A percentile compares a stretch with the other conserved stretches of the same genome.
Conservation (phyloP, 768 basidiomycete genomes). For the Kwoniella botswanensis region DNA sequence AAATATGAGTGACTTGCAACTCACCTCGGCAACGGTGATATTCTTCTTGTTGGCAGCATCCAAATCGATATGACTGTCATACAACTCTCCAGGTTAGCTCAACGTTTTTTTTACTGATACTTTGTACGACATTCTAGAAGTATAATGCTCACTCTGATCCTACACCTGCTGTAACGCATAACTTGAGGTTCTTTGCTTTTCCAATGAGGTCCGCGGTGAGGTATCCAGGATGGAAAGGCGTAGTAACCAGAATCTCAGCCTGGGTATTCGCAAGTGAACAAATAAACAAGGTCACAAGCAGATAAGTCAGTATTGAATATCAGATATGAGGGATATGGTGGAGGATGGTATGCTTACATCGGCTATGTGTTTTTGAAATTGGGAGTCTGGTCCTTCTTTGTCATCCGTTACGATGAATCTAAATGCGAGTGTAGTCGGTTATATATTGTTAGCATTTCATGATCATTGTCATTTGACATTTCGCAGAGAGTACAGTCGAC, state of each 20-base stretch:
- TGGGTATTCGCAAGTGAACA: neutral
- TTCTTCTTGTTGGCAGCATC: conserved; percentile 80
- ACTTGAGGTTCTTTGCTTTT: conserved; percentile 84
- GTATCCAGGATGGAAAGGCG: conserved; percentile 58
- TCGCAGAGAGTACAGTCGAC: too few relatives aligned
- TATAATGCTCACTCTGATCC: conserved; percentile 77
- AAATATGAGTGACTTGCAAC: neutral
- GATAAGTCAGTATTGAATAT: neutral
- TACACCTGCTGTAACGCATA: conserved; percentile 88
- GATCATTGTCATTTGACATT: too few relatives aligned
- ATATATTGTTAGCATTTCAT: too few relatives aligned
- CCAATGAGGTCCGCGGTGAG: conserved; percentile 54
- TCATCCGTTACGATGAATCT: conserved; percentile 71
- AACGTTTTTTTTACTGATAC: too few relatives aligned
- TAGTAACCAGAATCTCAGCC: conserved; percentile 51
- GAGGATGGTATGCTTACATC: conserved; percentile 64
- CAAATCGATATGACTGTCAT: conserved; percentile 65
- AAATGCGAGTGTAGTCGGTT: neutral
- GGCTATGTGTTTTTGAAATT: conserved; percentile 79
- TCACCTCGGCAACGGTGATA: conserved; percentile 75
- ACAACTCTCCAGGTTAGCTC: neutral
- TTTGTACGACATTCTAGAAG: too few relatives aligned
- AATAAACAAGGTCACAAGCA: neutral
- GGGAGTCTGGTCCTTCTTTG: conserved; percentile 81
- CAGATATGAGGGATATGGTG: neutral